phyloP scores from a whole-genome alignment of 2,329 filamentous ascomycete genomes.

The Sclerotinia spermophila region DNA sequence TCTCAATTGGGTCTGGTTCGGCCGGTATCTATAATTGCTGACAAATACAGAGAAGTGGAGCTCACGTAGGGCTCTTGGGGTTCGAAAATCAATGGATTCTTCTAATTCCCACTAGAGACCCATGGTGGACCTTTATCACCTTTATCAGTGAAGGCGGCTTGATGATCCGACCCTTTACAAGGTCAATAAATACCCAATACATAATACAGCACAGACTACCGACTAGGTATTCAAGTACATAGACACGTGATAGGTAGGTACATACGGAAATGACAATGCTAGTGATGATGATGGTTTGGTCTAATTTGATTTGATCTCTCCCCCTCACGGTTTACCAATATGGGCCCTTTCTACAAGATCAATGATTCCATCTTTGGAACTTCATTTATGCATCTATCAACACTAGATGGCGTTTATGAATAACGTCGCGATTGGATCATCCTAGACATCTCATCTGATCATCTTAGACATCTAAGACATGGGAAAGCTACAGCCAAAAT shows the following conservation, averaged over 20 bases:
- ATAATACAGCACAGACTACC: slow-evolving; percentile 1
- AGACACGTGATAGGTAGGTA: no score
- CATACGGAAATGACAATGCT: not conserved
- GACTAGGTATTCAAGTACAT: no score
- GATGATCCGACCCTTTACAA: not conserved
- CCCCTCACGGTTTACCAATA: no score
- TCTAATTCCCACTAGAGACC: not conserved
- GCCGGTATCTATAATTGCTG: slow-evolving; percentile 4
- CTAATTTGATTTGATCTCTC: not conserved
- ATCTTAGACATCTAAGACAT: not conserved
- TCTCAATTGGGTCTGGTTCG: not conserved
- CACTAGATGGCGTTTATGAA: not conserved
- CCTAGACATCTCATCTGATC: not conserved
- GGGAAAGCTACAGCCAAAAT: not conserved
- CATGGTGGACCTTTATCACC: not conserved
- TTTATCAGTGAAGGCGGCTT: slow-evolving; percentile 2
- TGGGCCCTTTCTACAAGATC: not conserved
- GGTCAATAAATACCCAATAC: not conserved
- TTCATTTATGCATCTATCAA: not conserved
- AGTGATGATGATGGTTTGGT: not conserved
- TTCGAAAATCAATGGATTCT: not conserved
- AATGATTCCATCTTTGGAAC: not conserved
- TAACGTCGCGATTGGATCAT: not conserved
- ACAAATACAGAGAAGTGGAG: not conserved
- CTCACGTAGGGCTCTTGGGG: not conserved